Conservation (phyloP, 2,329 filamentous ascomycete species). For the Fusarium irregulare region DNA sequence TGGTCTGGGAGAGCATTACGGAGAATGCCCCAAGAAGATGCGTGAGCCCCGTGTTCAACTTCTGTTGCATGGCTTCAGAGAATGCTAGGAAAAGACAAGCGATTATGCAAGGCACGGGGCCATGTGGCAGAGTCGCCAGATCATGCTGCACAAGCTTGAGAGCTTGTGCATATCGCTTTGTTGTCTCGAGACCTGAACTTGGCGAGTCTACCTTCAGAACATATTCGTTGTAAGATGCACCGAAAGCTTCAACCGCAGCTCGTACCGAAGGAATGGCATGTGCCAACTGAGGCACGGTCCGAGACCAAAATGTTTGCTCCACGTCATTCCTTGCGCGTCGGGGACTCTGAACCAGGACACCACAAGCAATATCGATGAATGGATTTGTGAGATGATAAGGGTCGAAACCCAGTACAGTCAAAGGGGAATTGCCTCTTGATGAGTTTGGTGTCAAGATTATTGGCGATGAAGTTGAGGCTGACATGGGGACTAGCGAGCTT, state of each 20-base stretch:
- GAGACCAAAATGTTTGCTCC: conserved; percentile 37
- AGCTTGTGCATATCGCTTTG: conserved; percentile 22
- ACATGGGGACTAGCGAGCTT: background rate
- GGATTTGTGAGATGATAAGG: background rate
- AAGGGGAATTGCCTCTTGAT: background rate
- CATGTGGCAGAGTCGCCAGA: conserved; percentile 18
- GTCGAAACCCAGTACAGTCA: background rate
- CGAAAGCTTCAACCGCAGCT: conserved; percentile 33
- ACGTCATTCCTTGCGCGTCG: conserved; percentile 25
- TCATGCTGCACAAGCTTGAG: conserved; percentile 31
- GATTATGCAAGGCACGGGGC: conserved; percentile 25
- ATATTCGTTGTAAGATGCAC: conserved; percentile 33
- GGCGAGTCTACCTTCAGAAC: conserved; percentile 1
- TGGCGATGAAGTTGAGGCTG: background rate
- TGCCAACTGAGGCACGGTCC: conserved; percentile 25
- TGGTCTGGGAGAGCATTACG: conserved; percentile 16
- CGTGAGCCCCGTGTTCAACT: conserved; percentile 6
- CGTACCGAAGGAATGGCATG: conserved; percentile 30
- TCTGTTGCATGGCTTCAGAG: conserved; percentile 26
- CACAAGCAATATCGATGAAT: conserved; percentile 25
- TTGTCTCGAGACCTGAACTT: background rate
- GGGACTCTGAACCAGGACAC: conserved; percentile 19
- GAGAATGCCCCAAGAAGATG: conserved; percentile 30
- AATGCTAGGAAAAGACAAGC: conserved; percentile 34
- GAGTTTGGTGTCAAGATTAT: background rate